Conservation (phyloP, 2,329 filamentous ascomycete species). For the Annulohypoxylon truncatum region DNA sequence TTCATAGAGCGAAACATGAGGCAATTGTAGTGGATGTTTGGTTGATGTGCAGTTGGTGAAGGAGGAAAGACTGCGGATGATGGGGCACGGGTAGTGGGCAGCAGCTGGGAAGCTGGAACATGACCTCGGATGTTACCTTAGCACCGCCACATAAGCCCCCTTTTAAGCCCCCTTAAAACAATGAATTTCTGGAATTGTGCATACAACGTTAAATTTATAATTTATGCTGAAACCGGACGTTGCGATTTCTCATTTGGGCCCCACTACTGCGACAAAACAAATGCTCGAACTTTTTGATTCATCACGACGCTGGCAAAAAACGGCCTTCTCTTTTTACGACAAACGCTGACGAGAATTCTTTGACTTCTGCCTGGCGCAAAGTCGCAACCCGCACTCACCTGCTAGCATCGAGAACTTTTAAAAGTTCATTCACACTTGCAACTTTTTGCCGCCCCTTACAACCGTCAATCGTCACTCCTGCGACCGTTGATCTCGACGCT, state of each 20-base stretch:
- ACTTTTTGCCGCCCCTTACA: not conserved
- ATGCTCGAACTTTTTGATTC: slow-evolving; percentile 21
- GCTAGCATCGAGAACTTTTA: not conserved
- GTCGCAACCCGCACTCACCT: slow-evolving; percentile 18
- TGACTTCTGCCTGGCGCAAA: slow-evolving; percentile 42
- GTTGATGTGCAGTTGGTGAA: not conserved
- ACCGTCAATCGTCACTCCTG: slow-evolving; percentile 11
- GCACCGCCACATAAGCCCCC: slow-evolving; percentile 4
- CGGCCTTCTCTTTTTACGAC: slow-evolving; percentile 6
- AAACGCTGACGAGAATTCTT: not conserved
- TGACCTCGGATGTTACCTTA: too few relatives aligned
- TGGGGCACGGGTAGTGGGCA: too few relatives aligned
- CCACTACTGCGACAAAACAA: slow-evolving; percentile 29
- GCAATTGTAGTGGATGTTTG: not conserved
- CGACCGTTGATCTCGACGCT: slow-evolving; percentile 17
- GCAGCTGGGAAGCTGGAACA: too few relatives aligned
- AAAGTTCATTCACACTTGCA: slow-evolving; percentile 6
- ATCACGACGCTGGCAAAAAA: slow-evolving; percentile 14
- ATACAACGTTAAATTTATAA: slow-evolving; percentile 1
- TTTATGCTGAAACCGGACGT: slow-evolving; percentile 26
- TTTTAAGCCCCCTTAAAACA: slow-evolving; percentile 1
- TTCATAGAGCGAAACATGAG: not conserved
- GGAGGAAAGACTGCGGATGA: not conserved
- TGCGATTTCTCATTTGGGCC: slow-evolving; percentile 9
- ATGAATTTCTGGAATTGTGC: not conserved